Conservation (phyloP, 129 eudicot species). For the Flaveria ramosissima region DNA sequence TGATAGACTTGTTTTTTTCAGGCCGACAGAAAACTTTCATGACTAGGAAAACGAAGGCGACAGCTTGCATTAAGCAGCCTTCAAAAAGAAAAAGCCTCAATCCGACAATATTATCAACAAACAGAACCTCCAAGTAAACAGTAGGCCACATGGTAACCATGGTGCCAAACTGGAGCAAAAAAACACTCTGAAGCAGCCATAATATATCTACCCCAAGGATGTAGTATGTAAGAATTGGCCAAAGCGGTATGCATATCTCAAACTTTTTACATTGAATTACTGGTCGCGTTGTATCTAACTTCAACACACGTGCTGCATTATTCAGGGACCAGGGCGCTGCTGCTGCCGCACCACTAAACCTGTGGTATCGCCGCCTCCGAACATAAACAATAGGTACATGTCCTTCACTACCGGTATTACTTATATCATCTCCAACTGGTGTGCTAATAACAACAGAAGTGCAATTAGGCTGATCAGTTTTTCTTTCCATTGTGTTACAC, state of each 20-base stretch:
- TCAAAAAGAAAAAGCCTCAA: conserved; percentile 71
- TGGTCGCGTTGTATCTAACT: conserved; percentile 28
- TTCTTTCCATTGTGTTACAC: conserved; percentile 32
- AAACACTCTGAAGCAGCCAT: conserved; percentile 44
- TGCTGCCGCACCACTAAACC: conserved; percentile 25
- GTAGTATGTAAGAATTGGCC: conserved; percentile 35
- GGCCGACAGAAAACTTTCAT: conserved; percentile 53
- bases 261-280: conserved; percentile 38
- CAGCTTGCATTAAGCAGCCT: conserved; percentile 76
- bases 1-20: conserved; percentile 39
- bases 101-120: conserved; percentile 74
- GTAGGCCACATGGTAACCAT: conserved; percentile 63
- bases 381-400: conserved; percentile 65
- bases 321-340: conserved; percentile 39
- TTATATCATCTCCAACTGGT: conserved; percentile 24
- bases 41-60: conserved; percentile 61
- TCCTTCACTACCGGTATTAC: conserved; percentile 38
- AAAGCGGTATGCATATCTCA: conserved; percentile 40
- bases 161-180: conserved; percentile 63
- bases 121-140: conserved; percentile 77
- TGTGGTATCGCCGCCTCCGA: conserved; percentile 61
- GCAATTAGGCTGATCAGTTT: conserved; percentile 31
- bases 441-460: conserved; percentile 36
- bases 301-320: conserved; percentile 35
- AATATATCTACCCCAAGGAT: conserved; percentile 38